A percentile compares a stretch with the other conserved stretches of the same genome.
Evolutionary conservation across 164 flowering plant genomes (phyloP).

Genomic region (Vitis riparia): DNA sequence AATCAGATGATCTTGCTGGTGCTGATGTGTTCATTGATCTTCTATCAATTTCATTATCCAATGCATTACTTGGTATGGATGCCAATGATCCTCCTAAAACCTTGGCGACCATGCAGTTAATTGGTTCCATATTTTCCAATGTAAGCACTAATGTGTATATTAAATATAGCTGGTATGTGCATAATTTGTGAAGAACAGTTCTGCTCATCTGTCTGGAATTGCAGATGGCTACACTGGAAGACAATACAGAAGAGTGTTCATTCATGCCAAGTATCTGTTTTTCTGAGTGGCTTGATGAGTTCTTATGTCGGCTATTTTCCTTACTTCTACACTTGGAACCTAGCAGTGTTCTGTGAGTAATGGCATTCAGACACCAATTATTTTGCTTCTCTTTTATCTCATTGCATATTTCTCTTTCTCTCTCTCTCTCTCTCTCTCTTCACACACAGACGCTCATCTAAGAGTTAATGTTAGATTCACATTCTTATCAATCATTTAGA

Average conservation of each 20-base stretch:
- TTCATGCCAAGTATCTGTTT: slow-evolving; percentile 57
- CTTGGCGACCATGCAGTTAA: slow-evolving; percentile 90
- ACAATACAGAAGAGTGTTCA: slow-evolving; percentile 43
- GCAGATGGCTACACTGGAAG: slow-evolving; percentile 81
- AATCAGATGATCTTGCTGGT: slow-evolving; percentile 33
- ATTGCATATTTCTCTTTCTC: neutral
- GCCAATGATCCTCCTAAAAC: slow-evolving; percentile 99
- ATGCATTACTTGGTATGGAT: slow-evolving; percentile 98
- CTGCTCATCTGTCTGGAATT: slow-evolving; percentile 16
- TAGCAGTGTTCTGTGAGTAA: slow-evolving; percentile 75
- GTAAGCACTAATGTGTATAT: slow-evolving; percentile 40
- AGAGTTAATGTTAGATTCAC: no score
- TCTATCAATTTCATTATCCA: slow-evolving; percentile 71
- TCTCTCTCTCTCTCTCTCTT: neutral
- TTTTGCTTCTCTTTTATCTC: neutral
- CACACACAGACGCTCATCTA: no score
- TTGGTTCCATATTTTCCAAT: slow-evolving; percentile 94
- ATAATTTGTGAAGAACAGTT: slow-evolving; percentile 7
- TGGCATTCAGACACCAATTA: slow-evolving; percentile 2
- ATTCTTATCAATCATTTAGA: neutral
- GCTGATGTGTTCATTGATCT: slow-evolving; percentile 51
- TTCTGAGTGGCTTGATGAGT: slow-evolving; percentile 99
- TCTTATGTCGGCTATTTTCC: slow-evolving; percentile 83
- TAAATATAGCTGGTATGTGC: slow-evolving; percentile 2
- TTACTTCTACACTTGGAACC: slow-evolving; percentile 92